A percentile compares a stretch with the other conserved stretches of the same genome.
Evolutionary conservation across 208 protist species (phyloP).

Genomic region (Trypanosoma avium): DNA sequence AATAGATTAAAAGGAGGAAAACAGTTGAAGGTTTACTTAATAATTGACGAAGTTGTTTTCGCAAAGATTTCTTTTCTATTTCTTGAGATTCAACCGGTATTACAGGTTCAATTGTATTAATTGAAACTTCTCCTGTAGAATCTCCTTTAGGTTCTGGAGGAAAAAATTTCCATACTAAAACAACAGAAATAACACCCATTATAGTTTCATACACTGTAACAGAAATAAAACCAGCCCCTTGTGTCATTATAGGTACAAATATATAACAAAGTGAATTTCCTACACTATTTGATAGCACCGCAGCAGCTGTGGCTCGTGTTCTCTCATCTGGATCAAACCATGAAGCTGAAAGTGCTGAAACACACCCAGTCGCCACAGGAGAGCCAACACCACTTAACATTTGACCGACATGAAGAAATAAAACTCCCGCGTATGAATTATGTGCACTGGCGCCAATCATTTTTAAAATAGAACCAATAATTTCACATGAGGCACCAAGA

Average conservation of each 20-base stretch:
- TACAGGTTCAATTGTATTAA: too few species aligned
- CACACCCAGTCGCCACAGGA: slow-evolving; percentile 72
- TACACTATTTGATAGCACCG: slow-evolving; percentile 80
- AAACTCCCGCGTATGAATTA: slow-evolving; percentile 43
- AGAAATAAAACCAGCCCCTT: slow-evolving; percentile 42
- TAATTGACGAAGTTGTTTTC: slow-evolving; percentile 52
- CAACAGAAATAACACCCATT: slow-evolving; percentile 46
- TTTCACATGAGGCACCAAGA: slow-evolving; percentile 59
- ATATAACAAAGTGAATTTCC: slow-evolving; percentile 85
- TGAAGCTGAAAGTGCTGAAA: slow-evolving; percentile 79
- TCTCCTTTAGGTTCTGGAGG: too few species aligned
- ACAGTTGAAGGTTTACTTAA: slow-evolving; percentile 63
- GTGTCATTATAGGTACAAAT: slow-evolving; percentile 66
- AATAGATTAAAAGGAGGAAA: slow-evolving; percentile 80
- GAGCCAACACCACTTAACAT: slow-evolving; percentile 86
- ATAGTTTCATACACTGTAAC: slow-evolving; percentile 73
- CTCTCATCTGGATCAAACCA: slow-evolving; percentile 84
- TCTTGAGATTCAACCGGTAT: slow-evolving; percentile 21
- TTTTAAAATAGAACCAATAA: slow-evolving; percentile 71
- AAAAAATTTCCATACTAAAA: slow-evolving; percentile 58
- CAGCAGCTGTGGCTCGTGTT: slow-evolving; percentile 75
- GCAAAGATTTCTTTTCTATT: slow-evolving; percentile 46
- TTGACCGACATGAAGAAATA: slow-evolving; percentile 78
- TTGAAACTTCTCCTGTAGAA: too few species aligned
- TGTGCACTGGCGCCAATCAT: slow-evolving; percentile 46